These are phyloP conservation scores for Phytophthora palmivora DNA, from an alignment of 352 stramenopile species.

Conservation along the genomic window DNA sequence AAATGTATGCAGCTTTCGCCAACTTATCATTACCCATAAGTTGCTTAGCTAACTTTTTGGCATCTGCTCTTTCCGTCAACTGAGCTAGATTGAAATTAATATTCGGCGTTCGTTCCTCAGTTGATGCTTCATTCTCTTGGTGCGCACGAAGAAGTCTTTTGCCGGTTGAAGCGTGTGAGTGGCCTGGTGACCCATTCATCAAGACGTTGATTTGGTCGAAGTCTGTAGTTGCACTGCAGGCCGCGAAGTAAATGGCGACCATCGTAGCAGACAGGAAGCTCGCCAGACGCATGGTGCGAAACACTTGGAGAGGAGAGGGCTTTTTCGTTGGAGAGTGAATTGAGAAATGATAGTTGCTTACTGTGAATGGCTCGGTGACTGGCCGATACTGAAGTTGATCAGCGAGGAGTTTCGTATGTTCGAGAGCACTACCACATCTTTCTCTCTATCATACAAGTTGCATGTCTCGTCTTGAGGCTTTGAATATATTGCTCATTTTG, in stretches of 20 bases:
- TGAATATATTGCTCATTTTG: too few relatives aligned
- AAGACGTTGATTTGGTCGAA: neutral
- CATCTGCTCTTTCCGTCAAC: neutral
- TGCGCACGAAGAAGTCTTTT: neutral
- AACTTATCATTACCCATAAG: neutral
- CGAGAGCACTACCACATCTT: too few relatives aligned
- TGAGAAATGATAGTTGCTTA: too few relatives aligned
- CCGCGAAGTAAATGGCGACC: neutral
- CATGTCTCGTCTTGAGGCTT: too few relatives aligned
- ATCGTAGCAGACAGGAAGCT: neutral
- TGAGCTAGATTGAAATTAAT: neutral
- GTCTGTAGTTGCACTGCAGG: neutral
- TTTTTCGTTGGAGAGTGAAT: too few relatives aligned
- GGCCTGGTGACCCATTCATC: neutral
- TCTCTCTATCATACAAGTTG: too few relatives aligned
- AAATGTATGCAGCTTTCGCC: neutral
- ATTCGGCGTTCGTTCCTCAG: neutral
- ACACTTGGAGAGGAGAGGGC: neutral
- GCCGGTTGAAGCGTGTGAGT: neutral
- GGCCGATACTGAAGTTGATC: too few relatives aligned
- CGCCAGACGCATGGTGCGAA: neutral
- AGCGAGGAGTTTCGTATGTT: too few relatives aligned
- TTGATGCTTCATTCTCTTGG: neutral
- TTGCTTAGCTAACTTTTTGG: neutral
- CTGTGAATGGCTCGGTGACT: too few relatives aligned